A percentile compares a stretch with the other conserved stretches of the same genome.
These are phyloP conservation scores for Labyrinthula sp. DNA, from an alignment of 352 stramenopile species.

Conservation along the genomic window DNA sequence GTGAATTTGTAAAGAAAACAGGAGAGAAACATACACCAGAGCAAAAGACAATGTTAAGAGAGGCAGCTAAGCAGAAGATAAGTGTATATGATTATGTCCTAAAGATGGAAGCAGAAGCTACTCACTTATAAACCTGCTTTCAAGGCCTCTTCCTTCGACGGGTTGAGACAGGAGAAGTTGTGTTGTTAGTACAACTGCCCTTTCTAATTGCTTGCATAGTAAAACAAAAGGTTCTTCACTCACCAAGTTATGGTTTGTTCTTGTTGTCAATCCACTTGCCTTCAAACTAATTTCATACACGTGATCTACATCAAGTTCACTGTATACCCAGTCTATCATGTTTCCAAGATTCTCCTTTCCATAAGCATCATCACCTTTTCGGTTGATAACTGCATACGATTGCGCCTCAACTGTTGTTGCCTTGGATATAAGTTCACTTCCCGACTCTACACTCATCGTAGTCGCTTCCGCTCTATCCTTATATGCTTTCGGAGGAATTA, in stretches of 20 bases:
- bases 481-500: constrained; percentile 20
- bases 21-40: no score
- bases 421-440: constrained; percentile 8
- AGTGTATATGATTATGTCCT: no score
- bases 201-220: constrained; percentile 19
- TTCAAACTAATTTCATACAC: constrained; percentile 16
- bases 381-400: constrained; percentile 4
- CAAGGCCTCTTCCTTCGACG: constrained; percentile 2
- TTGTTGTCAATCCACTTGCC: constrained; percentile 1
- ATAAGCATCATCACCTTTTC: constrained; percentile 4
- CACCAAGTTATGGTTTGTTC: constrained; percentile 11
- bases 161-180: constrained; percentile 3
- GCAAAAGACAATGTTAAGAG: no score
- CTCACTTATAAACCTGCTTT: no score
- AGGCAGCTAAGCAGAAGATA: no score
- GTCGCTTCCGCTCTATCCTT: neutral
- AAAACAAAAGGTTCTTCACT: constrained; percentile 18
- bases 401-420: constrained; percentile 20
- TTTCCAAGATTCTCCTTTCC: constrained; percentile 20
- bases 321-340: constrained; percentile 23
- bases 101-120: no score
- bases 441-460: constrained; percentile 12
- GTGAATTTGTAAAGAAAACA: no score
- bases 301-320: constrained; percentile 8
- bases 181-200: constrained; percentile 13